Percentiles rank a stretch among this genome's conserved stretches.
These are phyloP conservation scores for Triticum urartu DNA, from an alignment of 176 grass and related monocot species.

Conservation along the genomic window DNA sequence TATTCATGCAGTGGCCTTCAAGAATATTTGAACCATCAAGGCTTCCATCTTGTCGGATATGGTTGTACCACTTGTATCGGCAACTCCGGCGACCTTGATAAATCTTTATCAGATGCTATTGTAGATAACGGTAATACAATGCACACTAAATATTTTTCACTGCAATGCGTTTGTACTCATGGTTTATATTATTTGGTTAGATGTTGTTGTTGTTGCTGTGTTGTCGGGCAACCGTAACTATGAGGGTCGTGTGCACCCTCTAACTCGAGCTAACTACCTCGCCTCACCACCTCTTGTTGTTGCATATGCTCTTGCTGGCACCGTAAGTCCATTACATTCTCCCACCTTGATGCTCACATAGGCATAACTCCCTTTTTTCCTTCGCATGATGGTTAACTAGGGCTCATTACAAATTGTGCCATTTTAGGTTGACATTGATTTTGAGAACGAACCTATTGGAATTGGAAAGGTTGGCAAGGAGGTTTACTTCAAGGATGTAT, in stretches of 20 bases:
- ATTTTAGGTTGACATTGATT: slow-evolving; percentile 94
- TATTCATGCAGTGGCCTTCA: slow-evolving; percentile 64
- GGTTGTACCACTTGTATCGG: slow-evolving; percentile 94
- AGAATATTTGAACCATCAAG: slow-evolving; percentile 76
- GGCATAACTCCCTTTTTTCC: background rate
- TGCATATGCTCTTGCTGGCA: slow-evolving; percentile 92
- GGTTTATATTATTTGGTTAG: slow-evolving; percentile 24
- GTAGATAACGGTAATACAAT: slow-evolving; percentile 63
- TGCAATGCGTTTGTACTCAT: background rate
- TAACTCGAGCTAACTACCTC: slow-evolving; percentile 89
- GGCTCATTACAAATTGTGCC: background rate
- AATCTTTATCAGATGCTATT: slow-evolving; percentile 69
- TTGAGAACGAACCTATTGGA: slow-evolving; percentile 95
- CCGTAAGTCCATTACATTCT: slow-evolving; percentile 40
- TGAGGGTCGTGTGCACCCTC: slow-evolving; percentile 86
- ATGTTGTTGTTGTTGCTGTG: slow-evolving; percentile 89
- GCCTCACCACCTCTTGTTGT: slow-evolving; percentile 89
- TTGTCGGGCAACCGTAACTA: slow-evolving; percentile 87
- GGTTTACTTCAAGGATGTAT: slow-evolving; percentile 92
- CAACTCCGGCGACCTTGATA: slow-evolving; percentile 86
- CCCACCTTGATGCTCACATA: background rate
- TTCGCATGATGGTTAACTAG: background rate
- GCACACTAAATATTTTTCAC: background rate
- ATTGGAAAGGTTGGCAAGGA: slow-evolving; percentile 76
- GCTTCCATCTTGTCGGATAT: slow-evolving; percentile 82